phyloP scores from a whole-genome alignment of 176 grass and related monocot species.

The Raddia guianensis region DNA sequence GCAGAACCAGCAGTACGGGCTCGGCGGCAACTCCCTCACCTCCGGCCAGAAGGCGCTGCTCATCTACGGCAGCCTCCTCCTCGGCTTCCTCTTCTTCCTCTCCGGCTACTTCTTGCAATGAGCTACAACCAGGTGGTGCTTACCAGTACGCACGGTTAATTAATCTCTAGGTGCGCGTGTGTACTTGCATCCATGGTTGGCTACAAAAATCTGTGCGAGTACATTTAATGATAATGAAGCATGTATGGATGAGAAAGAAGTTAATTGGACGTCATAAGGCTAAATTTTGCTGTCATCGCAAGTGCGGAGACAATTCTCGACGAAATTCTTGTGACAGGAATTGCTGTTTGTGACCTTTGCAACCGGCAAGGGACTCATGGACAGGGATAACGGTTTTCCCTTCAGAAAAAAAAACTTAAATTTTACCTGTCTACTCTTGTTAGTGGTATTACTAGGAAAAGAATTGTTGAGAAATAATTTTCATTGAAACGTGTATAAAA shows the following conservation, averaged over 20 bases:
- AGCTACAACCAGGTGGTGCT: neutral
- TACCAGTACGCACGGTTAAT: too few species aligned
- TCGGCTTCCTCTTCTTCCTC: conserved; percentile 71
- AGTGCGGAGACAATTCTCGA: neutral
- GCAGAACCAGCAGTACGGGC: conserved; percentile 92
- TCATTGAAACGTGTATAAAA: too few species aligned
- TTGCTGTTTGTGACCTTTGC: neutral
- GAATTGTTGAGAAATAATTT: too few species aligned
- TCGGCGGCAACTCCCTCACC: conserved; percentile 86
- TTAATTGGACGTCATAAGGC: neutral
- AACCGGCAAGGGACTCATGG: neutral
- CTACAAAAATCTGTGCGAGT: too few species aligned
- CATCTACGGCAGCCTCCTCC: conserved; percentile 79
- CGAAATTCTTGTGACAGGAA: neutral
- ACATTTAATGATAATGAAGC: neutral
- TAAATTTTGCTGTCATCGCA: neutral
- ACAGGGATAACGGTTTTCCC: neutral
- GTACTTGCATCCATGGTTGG: neutral
- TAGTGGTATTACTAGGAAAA: too few species aligned
- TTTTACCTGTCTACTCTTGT: too few species aligned
- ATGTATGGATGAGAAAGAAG: neutral
- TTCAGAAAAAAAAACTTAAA: too few species aligned
- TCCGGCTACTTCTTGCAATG: conserved; percentile 93
- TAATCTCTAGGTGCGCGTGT: neutral
- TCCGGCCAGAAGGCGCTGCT: conserved; percentile 71